Percentiles rank a stretch among this genome's conserved stretches.
phyloP scores from a whole-genome alignment of 169 alveolate genomes.

The Babesia gibsoni region DNA sequence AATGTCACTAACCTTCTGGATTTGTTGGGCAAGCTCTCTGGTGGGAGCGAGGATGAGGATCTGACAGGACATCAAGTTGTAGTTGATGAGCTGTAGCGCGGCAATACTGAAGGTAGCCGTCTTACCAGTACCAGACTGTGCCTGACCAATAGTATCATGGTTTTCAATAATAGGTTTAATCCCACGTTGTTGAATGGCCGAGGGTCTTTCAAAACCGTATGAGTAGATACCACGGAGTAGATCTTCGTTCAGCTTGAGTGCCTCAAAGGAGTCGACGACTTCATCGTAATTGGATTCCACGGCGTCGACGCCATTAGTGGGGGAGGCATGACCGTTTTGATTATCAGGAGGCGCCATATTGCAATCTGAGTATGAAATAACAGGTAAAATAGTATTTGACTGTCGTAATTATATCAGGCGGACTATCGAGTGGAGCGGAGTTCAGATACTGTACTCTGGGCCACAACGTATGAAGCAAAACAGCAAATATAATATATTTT shows the following conservation, averaged over 20 bases:
- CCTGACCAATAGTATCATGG: conserved; percentile 98
- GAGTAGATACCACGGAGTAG: conserved; percentile 96
- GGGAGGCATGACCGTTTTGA: conserved; percentile 19
- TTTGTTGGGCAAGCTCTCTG: conserved; percentile 98
- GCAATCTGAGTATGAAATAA: not conserved
- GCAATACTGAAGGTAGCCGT: conserved; percentile 98
- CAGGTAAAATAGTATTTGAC: not conserved
- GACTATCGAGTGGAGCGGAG: conserved; percentile 4
- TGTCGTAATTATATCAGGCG: not conserved
- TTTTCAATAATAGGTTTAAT: conserved; percentile 98
- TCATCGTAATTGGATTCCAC: conserved; percentile 93
- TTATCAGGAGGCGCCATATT: conserved; percentile 59
- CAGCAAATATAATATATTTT: not conserved
- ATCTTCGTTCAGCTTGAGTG: conserved; percentile 90
- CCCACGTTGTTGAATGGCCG: conserved; percentile 98
- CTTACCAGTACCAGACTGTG: conserved; percentile 99
- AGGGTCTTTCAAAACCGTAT: conserved; percentile 98
- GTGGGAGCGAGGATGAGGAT: conserved; percentile 97
- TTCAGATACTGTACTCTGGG: not conserved
- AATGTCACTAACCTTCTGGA: conserved; percentile 83
- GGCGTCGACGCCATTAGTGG: conserved; percentile 45
- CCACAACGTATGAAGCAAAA: not conserved
- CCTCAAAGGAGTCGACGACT: conserved; percentile 94
- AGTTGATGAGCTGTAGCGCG: conserved; percentile 91
- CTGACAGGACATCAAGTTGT: conserved; percentile 87